These are phyloP conservation scores for Breviolum minutum DNA, from an alignment of 73 alveolate species.

Conservation along the genomic window DNA sequence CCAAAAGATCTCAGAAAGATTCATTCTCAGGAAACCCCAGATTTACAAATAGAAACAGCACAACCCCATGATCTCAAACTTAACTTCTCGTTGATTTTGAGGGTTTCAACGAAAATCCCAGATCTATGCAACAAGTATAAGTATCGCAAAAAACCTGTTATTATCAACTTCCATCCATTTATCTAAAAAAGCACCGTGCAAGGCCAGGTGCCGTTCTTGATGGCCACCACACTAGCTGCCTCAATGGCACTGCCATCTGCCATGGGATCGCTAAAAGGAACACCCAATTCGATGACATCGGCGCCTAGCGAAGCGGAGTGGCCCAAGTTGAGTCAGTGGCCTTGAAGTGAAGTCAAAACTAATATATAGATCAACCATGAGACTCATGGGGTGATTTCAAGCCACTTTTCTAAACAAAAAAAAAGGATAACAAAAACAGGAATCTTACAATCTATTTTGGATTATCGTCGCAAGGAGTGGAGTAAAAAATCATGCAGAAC, in stretches of 20 bases:
- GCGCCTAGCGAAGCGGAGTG: neutral
- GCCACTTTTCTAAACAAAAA: too few species aligned
- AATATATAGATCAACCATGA: neutral
- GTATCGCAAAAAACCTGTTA: neutral
- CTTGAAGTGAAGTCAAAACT: neutral
- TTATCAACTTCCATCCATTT: neutral
- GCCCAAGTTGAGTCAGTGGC: too few species aligned
- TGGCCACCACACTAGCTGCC: constrained; percentile 81
- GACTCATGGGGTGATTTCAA: too few species aligned
- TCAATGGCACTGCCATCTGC: constrained; percentile 93
- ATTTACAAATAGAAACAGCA: too few species aligned
- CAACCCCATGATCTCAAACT: too few species aligned
- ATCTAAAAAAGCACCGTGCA: neutral
- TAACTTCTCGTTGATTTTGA: too few species aligned
- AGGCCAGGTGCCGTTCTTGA: constrained; percentile 41
- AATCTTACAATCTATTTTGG: too few species aligned
- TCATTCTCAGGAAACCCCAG: too few species aligned
- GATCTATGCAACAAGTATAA: neutral
- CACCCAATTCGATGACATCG: constrained; percentile 89
- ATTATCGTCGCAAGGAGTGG: too few species aligned
- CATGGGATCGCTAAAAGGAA: constrained; percentile 93
- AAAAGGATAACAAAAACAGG: too few species aligned
- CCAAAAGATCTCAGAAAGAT: too few species aligned
- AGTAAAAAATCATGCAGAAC: too few species aligned
- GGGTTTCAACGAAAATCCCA: neutral